These are phyloP conservation scores for Tylopilus plumbeoviolaceoides DNA, from an alignment of 768 basidiomycete species.

Conservation along the genomic window DNA sequence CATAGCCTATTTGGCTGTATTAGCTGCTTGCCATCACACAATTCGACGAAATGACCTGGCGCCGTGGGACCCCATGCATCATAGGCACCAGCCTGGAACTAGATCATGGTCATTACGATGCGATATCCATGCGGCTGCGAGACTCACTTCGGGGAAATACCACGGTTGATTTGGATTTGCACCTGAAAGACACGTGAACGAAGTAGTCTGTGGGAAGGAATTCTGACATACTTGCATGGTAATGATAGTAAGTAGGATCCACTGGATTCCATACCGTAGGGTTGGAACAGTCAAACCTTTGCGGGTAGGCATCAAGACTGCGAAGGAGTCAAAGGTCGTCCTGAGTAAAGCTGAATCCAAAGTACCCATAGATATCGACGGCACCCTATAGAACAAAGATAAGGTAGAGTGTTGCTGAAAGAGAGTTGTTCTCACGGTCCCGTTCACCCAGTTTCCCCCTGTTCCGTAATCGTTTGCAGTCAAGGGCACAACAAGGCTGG, in stretches of 20 bases:
- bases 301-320: conserved; percentile 69
- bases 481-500: conserved; percentile 61
- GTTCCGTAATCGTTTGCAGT: conserved; percentile 71
- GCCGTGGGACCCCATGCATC: conserved; percentile 79
- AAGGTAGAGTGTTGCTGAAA: not conserved
- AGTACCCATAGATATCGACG: conserved; percentile 65
- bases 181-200: conserved; percentile 35
- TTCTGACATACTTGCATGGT: conserved; percentile 42
- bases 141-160: conserved; percentile 65
- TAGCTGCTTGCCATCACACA: not conserved
- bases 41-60: conserved; percentile 42
- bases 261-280: conserved; percentile 64
- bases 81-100: conserved; percentile 74
- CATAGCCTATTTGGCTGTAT: conserved; percentile 45
- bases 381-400: conserved; percentile 44
- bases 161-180: conserved; percentile 50
- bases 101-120: conserved; percentile 18
- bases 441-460: conserved; percentile 61
- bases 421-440: conserved; percentile 44
- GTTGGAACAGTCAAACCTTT: conserved; percentile 77
- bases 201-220: not conserved
- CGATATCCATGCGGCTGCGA: not conserved
- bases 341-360: not conserved
- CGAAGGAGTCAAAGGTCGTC: not conserved
- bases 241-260: conserved; percentile 57